Conservation (phyloP, 352 stramenopile species). For the Blastocystis sp. region DNA sequence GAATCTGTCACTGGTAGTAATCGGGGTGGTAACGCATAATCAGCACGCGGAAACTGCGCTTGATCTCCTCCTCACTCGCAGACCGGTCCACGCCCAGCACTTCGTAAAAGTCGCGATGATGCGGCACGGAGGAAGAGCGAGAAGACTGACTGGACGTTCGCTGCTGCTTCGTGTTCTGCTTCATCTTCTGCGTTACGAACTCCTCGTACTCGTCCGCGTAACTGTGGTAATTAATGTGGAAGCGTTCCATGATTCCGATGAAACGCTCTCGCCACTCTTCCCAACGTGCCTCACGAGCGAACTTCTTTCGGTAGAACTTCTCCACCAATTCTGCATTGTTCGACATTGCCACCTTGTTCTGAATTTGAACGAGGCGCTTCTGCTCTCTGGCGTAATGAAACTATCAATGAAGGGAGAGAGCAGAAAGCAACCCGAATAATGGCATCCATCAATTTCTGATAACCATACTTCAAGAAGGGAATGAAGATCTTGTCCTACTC, state of each 20-base stretch:
- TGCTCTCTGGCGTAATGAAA: constrained; percentile 31
- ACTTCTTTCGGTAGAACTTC: constrained; percentile 43
- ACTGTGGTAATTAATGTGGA: constrained; percentile 23
- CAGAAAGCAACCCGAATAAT: constrained; percentile 8
- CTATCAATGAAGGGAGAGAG: not conserved
- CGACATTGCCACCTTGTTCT: constrained; percentile 2
- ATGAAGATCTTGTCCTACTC: constrained; percentile 2
- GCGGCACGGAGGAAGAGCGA: not conserved
- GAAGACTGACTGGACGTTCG: not conserved
- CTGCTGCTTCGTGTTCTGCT: constrained; percentile 4
- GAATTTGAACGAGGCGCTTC: not conserved
- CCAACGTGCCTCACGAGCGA: constrained; percentile 33
- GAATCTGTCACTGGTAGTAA: constrained; percentile 5
- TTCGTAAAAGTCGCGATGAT: constrained; percentile 18
- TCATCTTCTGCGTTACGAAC: constrained; percentile 35
- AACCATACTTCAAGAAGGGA: constrained; percentile 27
- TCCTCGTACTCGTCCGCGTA: constrained; percentile 55
- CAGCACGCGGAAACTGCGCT: constrained; percentile 19
- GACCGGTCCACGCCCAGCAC: constrained; percentile 17
- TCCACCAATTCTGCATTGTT: constrained; percentile 12
- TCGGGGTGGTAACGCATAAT: constrained; percentile 38
- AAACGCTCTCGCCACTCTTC: constrained; percentile 14
- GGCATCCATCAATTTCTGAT: constrained; percentile 29
- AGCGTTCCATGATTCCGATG: constrained; percentile 3
- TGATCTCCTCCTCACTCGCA: constrained; percentile 48